Evolutionary conservation across 257 asterid species (phyloP).

Genomic region (Lycium ferocissimum): DNA sequence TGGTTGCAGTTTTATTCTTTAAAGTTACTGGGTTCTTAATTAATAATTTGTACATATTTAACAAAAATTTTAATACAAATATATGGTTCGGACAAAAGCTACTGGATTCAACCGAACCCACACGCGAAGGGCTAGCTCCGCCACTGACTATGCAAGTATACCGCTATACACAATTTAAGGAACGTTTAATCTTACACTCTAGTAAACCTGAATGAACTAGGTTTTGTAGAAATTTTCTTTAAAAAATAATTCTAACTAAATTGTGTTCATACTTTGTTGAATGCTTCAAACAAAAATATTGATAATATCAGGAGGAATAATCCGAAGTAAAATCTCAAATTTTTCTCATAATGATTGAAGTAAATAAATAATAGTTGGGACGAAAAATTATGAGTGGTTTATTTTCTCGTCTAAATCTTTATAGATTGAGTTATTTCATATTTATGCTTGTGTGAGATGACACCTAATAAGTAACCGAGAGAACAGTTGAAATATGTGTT

Average conservation of each 20-base stretch:
- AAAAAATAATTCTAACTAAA: background rate
- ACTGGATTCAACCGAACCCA: too few relatives aligned
- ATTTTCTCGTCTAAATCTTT: background rate
- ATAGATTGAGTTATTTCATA: background rate
- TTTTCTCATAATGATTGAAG: background rate
- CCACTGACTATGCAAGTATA: background rate
- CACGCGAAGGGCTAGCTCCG: too few relatives aligned
- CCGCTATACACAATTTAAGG: background rate
- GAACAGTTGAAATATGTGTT: background rate
- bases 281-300: background rate
- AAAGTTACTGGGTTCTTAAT: too few relatives aligned
- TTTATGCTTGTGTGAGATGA: background rate
- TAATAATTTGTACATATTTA: too few relatives aligned
- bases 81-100: too few relatives aligned
- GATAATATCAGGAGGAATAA: background rate
- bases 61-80: too few relatives aligned
- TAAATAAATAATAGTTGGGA: background rate
- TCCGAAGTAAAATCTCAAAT: background rate
- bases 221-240: background rate
- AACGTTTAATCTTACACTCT: background rate
- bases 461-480: background rate
- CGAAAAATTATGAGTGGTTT: background rate
- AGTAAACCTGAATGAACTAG: background rate
- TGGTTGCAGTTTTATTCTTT: too few relatives aligned
- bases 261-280: background rate